A percentile compares a stretch with the other conserved stretches of the same genome.
Conservation (phyloP, 306 rosid species). For the Acacia crassicarpa region DNA sequence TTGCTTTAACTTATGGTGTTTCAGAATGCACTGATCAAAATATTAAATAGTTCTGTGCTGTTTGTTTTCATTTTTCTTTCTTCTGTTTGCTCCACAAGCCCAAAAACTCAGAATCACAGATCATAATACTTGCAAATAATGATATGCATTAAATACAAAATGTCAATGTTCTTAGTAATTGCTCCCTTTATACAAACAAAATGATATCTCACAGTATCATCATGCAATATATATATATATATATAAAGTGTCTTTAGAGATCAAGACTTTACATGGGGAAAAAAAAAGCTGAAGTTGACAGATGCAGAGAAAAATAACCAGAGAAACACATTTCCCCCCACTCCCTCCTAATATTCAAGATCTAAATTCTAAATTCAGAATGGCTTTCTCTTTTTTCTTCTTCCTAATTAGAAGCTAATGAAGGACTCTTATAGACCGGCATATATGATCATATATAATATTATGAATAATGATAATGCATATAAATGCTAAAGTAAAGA, state of each 20-base stretch:
- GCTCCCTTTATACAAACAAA: neutral
- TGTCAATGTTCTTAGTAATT: neutral
- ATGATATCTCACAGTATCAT: neutral
- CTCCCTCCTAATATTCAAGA: neutral
- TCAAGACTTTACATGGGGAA: neutral
- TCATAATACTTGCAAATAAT: neutral
- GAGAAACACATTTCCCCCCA: neutral
- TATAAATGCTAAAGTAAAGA: neutral
- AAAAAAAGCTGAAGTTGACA: neutral
- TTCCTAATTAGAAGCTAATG: neutral
- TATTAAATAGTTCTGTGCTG: neutral
- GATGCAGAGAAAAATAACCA: no score
- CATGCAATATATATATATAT: neutral
- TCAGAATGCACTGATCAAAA: neutral
- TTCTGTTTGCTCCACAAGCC: neutral
- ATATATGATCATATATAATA: neutral
- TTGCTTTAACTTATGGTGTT: neutral
- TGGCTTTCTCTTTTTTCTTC: neutral
- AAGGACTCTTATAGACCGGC: neutral
- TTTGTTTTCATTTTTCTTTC: neutral
- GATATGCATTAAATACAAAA: neutral
- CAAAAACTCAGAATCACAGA: neutral
- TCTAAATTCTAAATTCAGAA: neutral
- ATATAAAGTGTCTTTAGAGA: neutral
- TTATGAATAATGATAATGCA: neutral